Evolutionary conservation across 805 yeast species (phyloP), one percentile per base, ranked within the genome.

Genomic region (Cyberlindnera petersonii): DNA sequence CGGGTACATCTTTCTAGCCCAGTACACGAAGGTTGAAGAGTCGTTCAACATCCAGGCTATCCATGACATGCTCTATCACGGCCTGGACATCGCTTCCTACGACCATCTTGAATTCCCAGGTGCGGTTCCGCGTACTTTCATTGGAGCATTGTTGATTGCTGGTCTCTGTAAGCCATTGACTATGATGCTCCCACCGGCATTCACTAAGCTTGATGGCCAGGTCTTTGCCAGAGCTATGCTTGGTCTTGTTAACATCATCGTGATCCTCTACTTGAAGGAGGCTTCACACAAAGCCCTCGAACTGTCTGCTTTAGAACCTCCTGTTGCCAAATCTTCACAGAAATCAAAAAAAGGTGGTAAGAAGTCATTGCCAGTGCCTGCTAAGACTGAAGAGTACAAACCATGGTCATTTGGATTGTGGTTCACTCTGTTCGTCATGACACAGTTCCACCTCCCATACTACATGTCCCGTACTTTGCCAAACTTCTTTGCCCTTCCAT

Each of bases 21-120:
- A 96, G 0, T 86, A 66, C 60, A 82, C 97, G 2, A 91, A 91
- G 61, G 96, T 91, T 1, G 97, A 91, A 58, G 98, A 91, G 59
- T 86, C 96, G 21, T 91, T 91, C 69, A 86, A 82, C 50, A 66
- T 86, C 31, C 97, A 91, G 53, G 97, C 97, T 0, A 68, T 86
- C 29, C 88, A 89, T 55, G 97, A 91, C 53, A 68, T 88, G 30
- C 47, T 86, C 35, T 71, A 73, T 46, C 71, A 77, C 55, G 96
- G 96, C 6, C 24, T 57, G 3, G 62, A 61, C 43, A 13, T 72
- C 1, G 44, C 62, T 2, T 45, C 64, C 34, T 91, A 72, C 56
- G 97, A 91, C 55, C 98, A 91, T 58, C 46, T 68, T 7, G 60
- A 68, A 37, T 91, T 86, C 57, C 95, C 96, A 0, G 97, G 97